Evolutionary conservation across 371 early-diverging fungal genomes (phyloP).

Genomic region (Chytridium lagenaria): DNA sequence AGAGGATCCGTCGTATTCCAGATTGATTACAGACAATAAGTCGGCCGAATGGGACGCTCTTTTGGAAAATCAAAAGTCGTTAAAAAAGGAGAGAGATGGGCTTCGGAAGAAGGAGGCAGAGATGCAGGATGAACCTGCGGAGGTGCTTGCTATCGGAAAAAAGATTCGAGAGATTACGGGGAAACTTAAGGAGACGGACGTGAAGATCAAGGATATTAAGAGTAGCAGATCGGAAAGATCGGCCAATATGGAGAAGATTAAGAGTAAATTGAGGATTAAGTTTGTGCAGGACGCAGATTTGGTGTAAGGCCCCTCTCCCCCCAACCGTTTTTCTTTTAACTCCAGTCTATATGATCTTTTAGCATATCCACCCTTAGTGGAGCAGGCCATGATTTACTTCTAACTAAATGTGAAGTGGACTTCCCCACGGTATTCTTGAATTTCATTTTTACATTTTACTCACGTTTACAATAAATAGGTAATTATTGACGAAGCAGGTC

Average conservation of each 20-base stretch:
- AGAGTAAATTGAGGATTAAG: conserved; percentile 63
- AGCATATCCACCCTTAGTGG: conserved; percentile 82
- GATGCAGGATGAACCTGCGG: conserved; percentile 10
- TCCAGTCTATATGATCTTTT: too few relatives aligned
- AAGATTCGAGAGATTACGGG: conserved; percentile 50
- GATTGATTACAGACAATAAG: conserved; percentile 41
- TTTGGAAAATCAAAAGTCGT: conserved; percentile 24
- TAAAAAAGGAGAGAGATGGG: conserved; percentile 19
- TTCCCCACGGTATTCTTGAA: conserved; percentile 41
- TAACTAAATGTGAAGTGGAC: conserved; percentile 51
- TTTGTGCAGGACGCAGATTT: conserved; percentile 51
- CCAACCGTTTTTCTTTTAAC: conserved; percentile 8
- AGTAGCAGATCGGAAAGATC: conserved; percentile 55
- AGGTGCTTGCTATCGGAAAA: conserved; percentile 25
- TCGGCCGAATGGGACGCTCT: conserved; percentile 27
- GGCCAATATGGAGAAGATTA: conserved; percentile 58
- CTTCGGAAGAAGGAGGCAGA: conserved; percentile 30
- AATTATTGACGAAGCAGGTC: conserved; percentile 98
- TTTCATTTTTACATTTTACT: background rate
- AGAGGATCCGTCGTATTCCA: conserved; percentile 16
- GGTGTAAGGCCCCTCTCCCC: conserved; percentile 29
- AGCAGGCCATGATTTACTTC: conserved; percentile 85
- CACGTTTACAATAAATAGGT: conserved; percentile 57
- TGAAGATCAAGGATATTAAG: conserved; percentile 49
- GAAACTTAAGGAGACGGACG: conserved; percentile 42